Conservation (phyloP, 495 filamentous ascomycete genomes). For the Talaromyces proteolyticus region DNA sequence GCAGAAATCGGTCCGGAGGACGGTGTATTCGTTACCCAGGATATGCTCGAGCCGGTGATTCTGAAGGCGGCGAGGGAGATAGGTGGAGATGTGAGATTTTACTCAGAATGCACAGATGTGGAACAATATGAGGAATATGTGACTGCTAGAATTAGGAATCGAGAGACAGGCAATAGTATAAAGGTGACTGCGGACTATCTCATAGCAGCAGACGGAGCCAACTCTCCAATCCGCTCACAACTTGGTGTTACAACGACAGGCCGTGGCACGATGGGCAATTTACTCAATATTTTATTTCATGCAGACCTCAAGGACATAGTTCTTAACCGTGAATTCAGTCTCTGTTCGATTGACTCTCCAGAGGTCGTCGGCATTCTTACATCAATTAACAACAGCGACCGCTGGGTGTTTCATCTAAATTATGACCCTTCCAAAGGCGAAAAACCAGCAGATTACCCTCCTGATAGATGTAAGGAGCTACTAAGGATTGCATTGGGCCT, state of each 20-base stretch:
- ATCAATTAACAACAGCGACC: slow-evolving; percentile 26
- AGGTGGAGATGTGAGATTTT: slow-evolving; percentile 12
- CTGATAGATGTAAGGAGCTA: slow-evolving; percentile 14
- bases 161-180: slow-evolving; percentile 6
- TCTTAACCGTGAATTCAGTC: slow-evolving; percentile 16
- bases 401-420: slow-evolving; percentile 18
- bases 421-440: slow-evolving; percentile 15
- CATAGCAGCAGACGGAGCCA: slow-evolving; percentile 13
- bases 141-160: slow-evolving; percentile 11
- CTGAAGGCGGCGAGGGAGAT: slow-evolving; percentile 13
- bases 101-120: slow-evolving; percentile 8
- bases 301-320: slow-evolving; percentile 18
- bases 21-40: slow-evolving; percentile 15
- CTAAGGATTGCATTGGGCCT: slow-evolving; percentile 12
- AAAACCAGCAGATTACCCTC: slow-evolving; percentile 11
- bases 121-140: slow-evolving; percentile 8
- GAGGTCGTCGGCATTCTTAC: slow-evolving; percentile 17
- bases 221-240: slow-evolving; percentile 9
- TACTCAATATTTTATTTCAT: slow-evolving; percentile 24
- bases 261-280: slow-evolving; percentile 15
- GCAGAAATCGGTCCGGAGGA: slow-evolving; percentile 2
- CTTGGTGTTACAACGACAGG: slow-evolving; percentile 12
- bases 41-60: slow-evolving; percentile 12
- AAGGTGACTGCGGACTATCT: slow-evolving; percentile 11
- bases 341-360: slow-evolving; percentile 13